Evolutionary conservation across 2,329 filamentous ascomycete genomes (phyloP).

Genomic region (Lecanicillium sp.): DNA sequence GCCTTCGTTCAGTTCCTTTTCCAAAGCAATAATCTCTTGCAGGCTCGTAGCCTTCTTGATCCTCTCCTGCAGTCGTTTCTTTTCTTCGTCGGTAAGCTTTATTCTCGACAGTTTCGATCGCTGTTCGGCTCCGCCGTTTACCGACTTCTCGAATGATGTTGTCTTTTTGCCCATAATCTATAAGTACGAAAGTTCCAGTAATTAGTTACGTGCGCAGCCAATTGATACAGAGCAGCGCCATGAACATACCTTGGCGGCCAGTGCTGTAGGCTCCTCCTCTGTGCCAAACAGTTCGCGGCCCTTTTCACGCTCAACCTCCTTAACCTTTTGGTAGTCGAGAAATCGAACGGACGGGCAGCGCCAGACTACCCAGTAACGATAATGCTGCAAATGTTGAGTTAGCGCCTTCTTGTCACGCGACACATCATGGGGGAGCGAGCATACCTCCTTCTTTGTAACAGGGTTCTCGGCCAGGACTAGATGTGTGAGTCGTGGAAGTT

Average conservation of each 20-base stretch:
- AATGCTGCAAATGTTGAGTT: slow-evolving; percentile 52
- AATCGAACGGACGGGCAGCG: slow-evolving; percentile 78
- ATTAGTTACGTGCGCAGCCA: too few species aligned
- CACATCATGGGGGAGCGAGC: slow-evolving; percentile 21
- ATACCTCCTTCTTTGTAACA: slow-evolving; percentile 83
- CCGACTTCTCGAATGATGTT: slow-evolving; percentile 55
- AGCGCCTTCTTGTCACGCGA: background rate
- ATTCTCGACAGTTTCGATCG: slow-evolving; percentile 64
- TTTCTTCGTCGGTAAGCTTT: slow-evolving; percentile 82
- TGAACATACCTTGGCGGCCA: slow-evolving; percentile 62
- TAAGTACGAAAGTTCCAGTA: too few species aligned
- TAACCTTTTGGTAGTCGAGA: slow-evolving; percentile 88
- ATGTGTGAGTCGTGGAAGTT: slow-evolving; percentile 66
- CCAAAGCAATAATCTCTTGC: slow-evolving; percentile 80
- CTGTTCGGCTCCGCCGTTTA: slow-evolving; percentile 32
- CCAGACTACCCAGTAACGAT: slow-evolving; percentile 88
- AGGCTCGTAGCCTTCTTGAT: slow-evolving; percentile 85
- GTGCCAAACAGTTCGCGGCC: slow-evolving; percentile 81
- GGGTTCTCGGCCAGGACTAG: slow-evolving; percentile 81
- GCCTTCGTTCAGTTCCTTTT: slow-evolving; percentile 89
- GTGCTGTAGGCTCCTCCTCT: slow-evolving; percentile 64
- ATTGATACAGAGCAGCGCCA: too few species aligned
- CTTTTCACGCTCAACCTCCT: slow-evolving; percentile 70
- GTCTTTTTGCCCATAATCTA: slow-evolving; percentile 82
- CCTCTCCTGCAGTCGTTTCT: slow-evolving; percentile 74